phyloP scores from a whole-genome alignment of 768 basidiomycete genomes.

The Russula sp. region DNA sequence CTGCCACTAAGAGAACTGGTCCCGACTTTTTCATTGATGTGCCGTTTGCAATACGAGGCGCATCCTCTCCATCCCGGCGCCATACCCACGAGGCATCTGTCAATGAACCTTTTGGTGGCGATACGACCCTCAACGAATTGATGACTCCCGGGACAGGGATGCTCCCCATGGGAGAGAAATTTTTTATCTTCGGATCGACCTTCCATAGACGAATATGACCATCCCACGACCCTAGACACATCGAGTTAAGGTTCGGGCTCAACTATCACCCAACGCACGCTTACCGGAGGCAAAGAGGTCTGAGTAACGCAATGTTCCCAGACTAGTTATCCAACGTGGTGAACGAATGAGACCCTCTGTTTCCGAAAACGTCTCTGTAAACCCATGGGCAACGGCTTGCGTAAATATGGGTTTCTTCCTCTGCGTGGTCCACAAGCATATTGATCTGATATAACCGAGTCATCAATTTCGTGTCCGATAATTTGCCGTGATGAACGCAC shows the following conservation, averaged over 20 bases:
- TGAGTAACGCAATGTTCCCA: slow-evolving; percentile 81
- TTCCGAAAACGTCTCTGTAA: slow-evolving; percentile 66
- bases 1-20: slow-evolving; percentile 65
- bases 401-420: slow-evolving; percentile 97
- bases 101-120: slow-evolving; percentile 45
- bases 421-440: slow-evolving; percentile 85
- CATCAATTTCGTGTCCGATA: slow-evolving; percentile 3
- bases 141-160: slow-evolving; percentile 74
- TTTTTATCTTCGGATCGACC: slow-evolving; percentile 72
- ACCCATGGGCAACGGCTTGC: slow-evolving; percentile 81
- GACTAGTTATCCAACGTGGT: slow-evolving; percentile 88
- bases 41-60: slow-evolving; percentile 28
- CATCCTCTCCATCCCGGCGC: slow-evolving; percentile 36
- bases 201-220: slow-evolving; percentile 89
- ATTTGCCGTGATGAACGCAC: slow-evolving; percentile 47
- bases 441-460: slow-evolving; percentile 72
- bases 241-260: slow-evolving; percentile 3
- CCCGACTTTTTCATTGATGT: slow-evolving; percentile 23
- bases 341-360: slow-evolving; percentile 72
- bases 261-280: slow-evolving; percentile 27
- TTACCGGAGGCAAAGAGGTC: slow-evolving; percentile 88
- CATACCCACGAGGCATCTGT: slow-evolving; percentile 46
- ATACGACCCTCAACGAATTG: slow-evolving; percentile 84
- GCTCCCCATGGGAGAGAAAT: slow-evolving; percentile 65
- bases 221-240: slow-evolving; percentile 82